Conservation (phyloP, 306 rosid genomes). For the Sesbania bispinosa region DNA sequence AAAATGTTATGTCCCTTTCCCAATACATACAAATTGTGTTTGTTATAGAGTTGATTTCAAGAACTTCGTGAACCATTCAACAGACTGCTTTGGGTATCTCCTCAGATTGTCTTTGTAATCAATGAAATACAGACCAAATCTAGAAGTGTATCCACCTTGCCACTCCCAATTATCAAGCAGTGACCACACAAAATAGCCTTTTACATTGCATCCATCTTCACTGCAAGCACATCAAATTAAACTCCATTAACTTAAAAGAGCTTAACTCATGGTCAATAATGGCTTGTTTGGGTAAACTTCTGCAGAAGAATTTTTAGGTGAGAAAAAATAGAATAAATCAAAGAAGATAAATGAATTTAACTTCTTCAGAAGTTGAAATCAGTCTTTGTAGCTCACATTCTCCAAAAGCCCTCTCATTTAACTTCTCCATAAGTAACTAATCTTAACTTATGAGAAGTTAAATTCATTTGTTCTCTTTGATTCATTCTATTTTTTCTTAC, state of each 20-base stretch:
- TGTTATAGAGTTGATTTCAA: constrained; percentile 39
- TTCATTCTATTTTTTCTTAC: no score
- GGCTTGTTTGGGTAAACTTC: no score
- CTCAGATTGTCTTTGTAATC: constrained; percentile 71
- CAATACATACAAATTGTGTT: neutral
- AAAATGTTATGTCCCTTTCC: neutral
- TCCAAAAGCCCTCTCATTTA: no score
- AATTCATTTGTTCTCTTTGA: no score
- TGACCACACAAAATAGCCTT: constrained; percentile 94
- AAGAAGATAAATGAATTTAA: no score
- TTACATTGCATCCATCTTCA: constrained; percentile 90
- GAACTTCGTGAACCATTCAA: constrained; percentile 78
- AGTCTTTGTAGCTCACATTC: no score
- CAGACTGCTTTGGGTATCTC: constrained; percentile 91
- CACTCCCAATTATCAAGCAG: constrained; percentile 93
- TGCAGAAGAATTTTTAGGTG: no score
- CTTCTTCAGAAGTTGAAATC: no score
- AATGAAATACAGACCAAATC: constrained; percentile 83
- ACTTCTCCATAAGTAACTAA: no score
- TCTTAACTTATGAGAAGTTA: no score
- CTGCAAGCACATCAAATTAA: constrained; percentile 46
- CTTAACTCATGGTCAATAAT: no score
- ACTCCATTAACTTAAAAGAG: neutral
- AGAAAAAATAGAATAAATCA: no score
- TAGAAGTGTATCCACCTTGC: constrained; percentile 70